phyloP scores from a whole-genome alignment of 306 rosid genomes.

The Pachyrhizus erosus region DNA sequence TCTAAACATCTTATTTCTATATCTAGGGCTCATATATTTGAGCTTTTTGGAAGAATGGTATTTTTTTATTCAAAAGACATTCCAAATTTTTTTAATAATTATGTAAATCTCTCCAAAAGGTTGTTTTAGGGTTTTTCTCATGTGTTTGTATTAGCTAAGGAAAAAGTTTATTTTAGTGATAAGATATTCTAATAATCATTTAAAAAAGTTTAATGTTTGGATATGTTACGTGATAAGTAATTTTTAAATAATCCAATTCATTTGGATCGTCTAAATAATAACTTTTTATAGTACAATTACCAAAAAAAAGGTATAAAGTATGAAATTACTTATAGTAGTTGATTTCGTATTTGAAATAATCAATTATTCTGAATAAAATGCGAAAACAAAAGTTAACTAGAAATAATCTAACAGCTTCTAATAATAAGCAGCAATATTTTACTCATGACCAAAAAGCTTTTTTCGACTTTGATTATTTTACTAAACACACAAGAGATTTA shows the following conservation, averaged over 20 bases:
- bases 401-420: not conserved
- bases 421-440: not conserved
- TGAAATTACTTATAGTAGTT: not conserved
- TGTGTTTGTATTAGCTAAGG: too few species aligned
- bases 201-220: not conserved
- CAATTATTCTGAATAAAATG: not conserved
- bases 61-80: not conserved
- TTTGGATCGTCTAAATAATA: not conserved
- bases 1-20: not conserved
- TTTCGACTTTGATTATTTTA: not conserved
- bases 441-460: not conserved
- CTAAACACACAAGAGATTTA: not conserved
- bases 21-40: not conserved
- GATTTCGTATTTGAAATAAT: not conserved
- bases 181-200: not conserved
- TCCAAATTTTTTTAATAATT: not conserved
- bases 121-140: not conserved
- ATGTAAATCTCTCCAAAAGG: not conserved
- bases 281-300: not conserved
- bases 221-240: not conserved
- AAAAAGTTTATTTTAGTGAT: not conserved
- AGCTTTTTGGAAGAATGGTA: not conserved
- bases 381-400: not conserved
- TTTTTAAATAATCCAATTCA: not conserved
- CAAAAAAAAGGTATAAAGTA: not conserved